Evolutionary conservation across 2,329 filamentous ascomycete species (phyloP).

Genomic region (Trichoderma breve): DNA sequence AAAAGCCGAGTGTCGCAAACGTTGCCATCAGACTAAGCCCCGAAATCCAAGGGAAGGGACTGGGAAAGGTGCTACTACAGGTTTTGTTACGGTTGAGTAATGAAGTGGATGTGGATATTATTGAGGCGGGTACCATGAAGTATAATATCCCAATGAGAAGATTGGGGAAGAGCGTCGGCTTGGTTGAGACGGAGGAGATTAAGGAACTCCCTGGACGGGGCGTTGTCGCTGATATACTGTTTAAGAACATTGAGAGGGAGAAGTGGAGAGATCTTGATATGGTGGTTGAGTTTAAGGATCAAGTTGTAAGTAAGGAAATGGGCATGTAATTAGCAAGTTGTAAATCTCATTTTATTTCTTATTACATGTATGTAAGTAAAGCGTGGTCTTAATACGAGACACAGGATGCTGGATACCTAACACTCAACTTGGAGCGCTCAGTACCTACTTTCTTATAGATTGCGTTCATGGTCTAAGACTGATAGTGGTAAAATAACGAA

Average conservation of each 20-base stretch:
- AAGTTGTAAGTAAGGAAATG: neutral
- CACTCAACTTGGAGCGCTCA: neutral
- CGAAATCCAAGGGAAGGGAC: neutral
- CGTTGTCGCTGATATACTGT: neutral
- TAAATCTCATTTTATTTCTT: neutral
- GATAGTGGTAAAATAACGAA: neutral
- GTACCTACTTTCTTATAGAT: neutral
- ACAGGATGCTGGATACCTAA: neutral
- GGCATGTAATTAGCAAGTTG: neutral
- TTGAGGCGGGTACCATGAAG: neutral
- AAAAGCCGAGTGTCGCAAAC: neutral
- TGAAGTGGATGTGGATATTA: neutral
- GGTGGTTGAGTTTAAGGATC: neutral
- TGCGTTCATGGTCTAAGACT: neutral
- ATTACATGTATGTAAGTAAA: neutral
- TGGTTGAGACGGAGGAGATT: neutral
- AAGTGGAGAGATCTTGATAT: neutral
- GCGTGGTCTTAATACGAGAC: neutral
- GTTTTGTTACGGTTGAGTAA: neutral
- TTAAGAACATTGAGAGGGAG: neutral
- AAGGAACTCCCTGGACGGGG: neutral
- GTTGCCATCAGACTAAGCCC: neutral
- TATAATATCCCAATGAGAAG: neutral
- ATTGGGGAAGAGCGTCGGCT: neutral
- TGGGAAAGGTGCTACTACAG: neutral